A percentile compares a stretch with the other conserved stretches of the same genome.
Conservation (phyloP, 2,329 filamentous ascomycete species). For the Cercospora citrullina region DNA sequence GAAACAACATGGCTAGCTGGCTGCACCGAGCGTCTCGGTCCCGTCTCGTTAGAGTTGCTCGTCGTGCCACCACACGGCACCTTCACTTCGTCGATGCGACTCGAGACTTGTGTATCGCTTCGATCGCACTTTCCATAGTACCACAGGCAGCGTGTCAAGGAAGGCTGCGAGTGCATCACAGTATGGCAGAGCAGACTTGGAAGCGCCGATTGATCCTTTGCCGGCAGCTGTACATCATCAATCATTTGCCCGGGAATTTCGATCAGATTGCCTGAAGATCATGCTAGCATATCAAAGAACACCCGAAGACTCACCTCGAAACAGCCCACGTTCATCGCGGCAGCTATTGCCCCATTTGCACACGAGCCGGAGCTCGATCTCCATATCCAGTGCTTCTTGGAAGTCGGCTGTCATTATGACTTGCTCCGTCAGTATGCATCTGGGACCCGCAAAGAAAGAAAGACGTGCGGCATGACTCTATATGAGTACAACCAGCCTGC, state of each 20-base stretch:
- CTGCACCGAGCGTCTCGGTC: background rate
- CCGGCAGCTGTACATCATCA: background rate
- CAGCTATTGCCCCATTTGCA: background rate
- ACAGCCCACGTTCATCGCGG: background rate
- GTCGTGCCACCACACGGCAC: background rate
- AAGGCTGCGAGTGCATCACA: background rate
- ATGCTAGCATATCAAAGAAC: background rate
- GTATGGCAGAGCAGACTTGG: background rate
- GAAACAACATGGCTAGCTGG: background rate
- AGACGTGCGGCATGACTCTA: background rate
- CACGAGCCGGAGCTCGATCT: background rate
- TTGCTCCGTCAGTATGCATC: background rate
- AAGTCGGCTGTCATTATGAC: background rate
- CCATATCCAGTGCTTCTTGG: background rate
- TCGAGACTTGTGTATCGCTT: background rate
- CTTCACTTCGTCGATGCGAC: background rate
- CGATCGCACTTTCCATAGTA: background rate
- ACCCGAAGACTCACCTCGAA: background rate
- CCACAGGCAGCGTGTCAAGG: background rate
- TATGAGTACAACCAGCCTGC: background rate
- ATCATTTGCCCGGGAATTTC: background rate
- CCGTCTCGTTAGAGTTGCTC: background rate
- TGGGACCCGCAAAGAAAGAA: background rate
- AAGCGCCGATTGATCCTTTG: background rate
- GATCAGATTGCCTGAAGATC: background rate